Percentiles rank a stretch among this genome's conserved stretches.
Conservation (phyloP, 1,284 basidiomycete genomes). For the Sanghuangporus sanghuang region DNA sequence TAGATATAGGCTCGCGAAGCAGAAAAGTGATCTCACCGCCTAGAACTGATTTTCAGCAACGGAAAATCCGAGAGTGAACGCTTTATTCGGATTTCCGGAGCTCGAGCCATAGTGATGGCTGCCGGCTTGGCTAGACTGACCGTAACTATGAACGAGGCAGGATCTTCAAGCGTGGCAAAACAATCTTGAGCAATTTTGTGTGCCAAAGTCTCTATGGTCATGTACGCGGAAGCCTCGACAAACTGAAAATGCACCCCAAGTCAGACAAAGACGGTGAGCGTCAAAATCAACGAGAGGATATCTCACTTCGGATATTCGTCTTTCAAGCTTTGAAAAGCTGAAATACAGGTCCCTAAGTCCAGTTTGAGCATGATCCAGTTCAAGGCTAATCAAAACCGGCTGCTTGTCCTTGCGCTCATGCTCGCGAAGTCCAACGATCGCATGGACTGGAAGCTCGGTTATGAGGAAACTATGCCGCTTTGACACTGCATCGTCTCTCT, state of each 20-base stretch:
- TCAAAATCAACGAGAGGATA: neutral
- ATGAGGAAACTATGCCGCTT: conserved; percentile 34
- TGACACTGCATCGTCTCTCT: conserved; percentile 22
- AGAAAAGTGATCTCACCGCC: neutral
- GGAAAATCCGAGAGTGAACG: conserved; percentile 14
- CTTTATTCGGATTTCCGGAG: conserved; percentile 12
- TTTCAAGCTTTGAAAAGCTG: conserved; percentile 8
- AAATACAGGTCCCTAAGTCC: conserved; percentile 12
- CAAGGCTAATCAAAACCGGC: conserved; percentile 57
- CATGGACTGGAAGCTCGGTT: conserved; percentile 47
- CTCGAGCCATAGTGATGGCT: conserved; percentile 10
- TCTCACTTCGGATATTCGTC: conserved; percentile 18
- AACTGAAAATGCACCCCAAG: conserved; percentile 7
- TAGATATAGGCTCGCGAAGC: neutral
- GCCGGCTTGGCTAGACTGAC: conserved; percentile 12
- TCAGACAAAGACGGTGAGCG: neutral
- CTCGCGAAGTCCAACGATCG: conserved; percentile 70
- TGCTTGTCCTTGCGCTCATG: conserved; percentile 72
- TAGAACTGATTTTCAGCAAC: neutral
- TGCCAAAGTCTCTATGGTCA: conserved; percentile 13
- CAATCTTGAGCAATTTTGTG: conserved; percentile 4
- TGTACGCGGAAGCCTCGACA: conserved; percentile 6
- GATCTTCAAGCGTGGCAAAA: conserved; percentile 10
- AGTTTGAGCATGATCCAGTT: conserved; percentile 30
- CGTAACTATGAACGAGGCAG: neutral